These are phyloP conservation scores for Dothidotthia symphoricarpi DNA, from an alignment of 2,329 filamentous ascomycete genomes.

Conservation along the genomic window DNA sequence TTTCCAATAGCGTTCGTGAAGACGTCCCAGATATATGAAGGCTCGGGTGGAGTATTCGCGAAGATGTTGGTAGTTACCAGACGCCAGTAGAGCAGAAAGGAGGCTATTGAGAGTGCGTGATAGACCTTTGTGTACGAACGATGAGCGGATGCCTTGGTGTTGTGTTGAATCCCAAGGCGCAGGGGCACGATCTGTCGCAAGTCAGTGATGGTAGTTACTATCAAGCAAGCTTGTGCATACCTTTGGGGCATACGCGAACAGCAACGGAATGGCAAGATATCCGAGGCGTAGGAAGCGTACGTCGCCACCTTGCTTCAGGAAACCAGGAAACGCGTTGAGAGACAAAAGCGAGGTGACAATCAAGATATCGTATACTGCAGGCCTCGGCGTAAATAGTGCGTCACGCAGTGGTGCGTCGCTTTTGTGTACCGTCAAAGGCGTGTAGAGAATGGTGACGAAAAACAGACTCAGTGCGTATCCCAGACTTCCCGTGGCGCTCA, in stretches of 20 bases:
- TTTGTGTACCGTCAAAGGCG: slow-evolving; percentile 50
- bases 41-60: slow-evolving; percentile 50
- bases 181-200: slow-evolving; percentile 43
- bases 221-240: slow-evolving; percentile 9
- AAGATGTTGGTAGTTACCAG: slow-evolving; percentile 47
- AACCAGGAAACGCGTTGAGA: slow-evolving; percentile 42
- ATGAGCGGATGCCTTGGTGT: slow-evolving; percentile 42
- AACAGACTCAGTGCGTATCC: slow-evolving; percentile 65
- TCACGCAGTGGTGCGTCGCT: slow-evolving; percentile 28
- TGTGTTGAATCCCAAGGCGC: slow-evolving; percentile 51
- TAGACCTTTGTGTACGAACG: slow-evolving; percentile 50
- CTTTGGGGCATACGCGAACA: slow-evolving; percentile 39
- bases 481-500: slow-evolving; percentile 60
- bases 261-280: slow-evolving; percentile 33
- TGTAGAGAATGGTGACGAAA: slow-evolving; percentile 58
- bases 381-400: slow-evolving; percentile 37
- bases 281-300: slow-evolving; percentile 24
- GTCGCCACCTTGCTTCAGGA: slow-evolving; percentile 23
- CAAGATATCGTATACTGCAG: slow-evolving; percentile 39
- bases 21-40: slow-evolving; percentile 40
- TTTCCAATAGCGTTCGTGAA: slow-evolving; percentile 46
- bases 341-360: slow-evolving; percentile 51
- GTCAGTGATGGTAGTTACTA: slow-evolving; percentile 8
- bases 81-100: slow-evolving; percentile 49
- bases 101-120: slow-evolving; percentile 47